Conservation (phyloP, 495 filamentous ascomycete species). For the Penicillium ucsense region DNA sequence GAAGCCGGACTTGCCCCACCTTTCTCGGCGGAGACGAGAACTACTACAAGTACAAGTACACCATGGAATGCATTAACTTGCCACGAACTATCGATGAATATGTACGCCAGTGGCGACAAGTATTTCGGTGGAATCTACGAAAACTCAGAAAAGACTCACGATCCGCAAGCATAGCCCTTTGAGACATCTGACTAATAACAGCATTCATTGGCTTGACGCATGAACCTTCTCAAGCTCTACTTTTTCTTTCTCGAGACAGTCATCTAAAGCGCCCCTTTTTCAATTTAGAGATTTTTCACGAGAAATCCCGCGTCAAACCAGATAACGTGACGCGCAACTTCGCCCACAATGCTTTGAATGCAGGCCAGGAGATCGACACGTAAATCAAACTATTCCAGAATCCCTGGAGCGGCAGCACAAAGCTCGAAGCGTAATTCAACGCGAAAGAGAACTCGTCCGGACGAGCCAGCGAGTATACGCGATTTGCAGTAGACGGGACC, state of each 20-base stretch:
- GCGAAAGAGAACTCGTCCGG: conserved; percentile 41
- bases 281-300: no score
- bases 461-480: conserved; percentile 59
- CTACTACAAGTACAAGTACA: no score
- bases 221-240: no score
- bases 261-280: no score
- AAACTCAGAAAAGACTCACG: no score
- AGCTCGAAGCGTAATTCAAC: conserved; percentile 59
- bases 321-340: not conserved
- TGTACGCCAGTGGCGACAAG: no score
- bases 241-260: no score
- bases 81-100: no score
- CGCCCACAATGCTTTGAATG: conserved; percentile 16
- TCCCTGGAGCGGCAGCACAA: conserved; percentile 76
- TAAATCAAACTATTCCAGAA: conserved; percentile 86
- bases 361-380: conserved; percentile 47
- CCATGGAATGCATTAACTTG: no score
- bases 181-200: not conserved
- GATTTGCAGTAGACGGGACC: conserved; percentile 71
- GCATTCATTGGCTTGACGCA: not conserved
- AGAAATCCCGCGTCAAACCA: no score
- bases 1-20: not conserved
- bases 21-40: not conserved
- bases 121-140: no score
- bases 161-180: no score